phyloP scores from a whole-genome alignment of 331 rosid genomes.

The Quercus lobata region DNA sequence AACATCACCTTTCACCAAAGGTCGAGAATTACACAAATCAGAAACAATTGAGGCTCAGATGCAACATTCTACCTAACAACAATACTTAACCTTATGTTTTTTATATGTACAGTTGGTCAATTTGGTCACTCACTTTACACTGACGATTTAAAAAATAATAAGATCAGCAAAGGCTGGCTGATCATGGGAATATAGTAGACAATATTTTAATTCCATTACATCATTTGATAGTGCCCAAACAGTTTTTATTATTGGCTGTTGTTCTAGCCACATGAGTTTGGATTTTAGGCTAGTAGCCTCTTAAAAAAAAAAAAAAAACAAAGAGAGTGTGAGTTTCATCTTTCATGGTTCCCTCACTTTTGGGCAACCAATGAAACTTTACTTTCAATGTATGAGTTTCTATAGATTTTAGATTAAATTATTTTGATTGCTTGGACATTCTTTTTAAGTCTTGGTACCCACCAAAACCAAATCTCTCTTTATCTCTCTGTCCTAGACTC shows the following conservation, averaged over 20 bases:
- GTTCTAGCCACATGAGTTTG: too few species aligned
- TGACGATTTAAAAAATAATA: neutral
- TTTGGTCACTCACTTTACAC: neutral
- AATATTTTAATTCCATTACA: too few species aligned
- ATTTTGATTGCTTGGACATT: neutral
- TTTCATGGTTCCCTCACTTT: neutral
- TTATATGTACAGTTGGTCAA: neutral
- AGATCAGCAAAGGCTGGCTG: too few species aligned
- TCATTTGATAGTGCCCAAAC: too few species aligned
- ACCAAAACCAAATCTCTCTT: neutral
- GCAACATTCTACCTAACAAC: conserved; percentile 9
- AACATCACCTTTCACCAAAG: neutral
- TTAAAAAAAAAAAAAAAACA: too few species aligned
- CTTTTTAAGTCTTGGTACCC: conserved; percentile 5
- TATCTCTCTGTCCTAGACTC: too few species aligned
- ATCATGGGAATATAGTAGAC: too few species aligned
- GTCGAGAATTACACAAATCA: neutral
- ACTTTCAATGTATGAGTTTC: neutral
- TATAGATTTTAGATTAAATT: neutral
- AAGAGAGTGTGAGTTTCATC: neutral
- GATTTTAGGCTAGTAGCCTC: too few species aligned
- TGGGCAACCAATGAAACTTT: neutral
- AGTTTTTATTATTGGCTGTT: too few species aligned
- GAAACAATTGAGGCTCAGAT: conserved; percentile 1
- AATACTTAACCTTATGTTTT: neutral